These are phyloP conservation scores for Annulohypoxylon bovei DNA, from an alignment of 495 filamentous ascomycete genomes.

Conservation along the genomic window DNA sequence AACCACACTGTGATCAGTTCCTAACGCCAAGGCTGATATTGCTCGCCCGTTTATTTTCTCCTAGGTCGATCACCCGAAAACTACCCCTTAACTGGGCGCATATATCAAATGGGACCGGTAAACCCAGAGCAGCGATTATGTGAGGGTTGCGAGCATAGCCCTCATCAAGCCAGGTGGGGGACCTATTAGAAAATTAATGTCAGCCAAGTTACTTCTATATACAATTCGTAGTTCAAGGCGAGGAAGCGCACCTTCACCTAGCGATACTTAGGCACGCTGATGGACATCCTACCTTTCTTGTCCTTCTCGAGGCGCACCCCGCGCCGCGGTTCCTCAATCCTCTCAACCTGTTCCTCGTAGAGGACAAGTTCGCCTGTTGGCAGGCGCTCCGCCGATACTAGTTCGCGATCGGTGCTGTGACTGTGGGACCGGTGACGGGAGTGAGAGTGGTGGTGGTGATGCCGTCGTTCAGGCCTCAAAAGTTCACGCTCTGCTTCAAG, in stretches of 20 bases:
- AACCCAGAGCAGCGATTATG: constrained; percentile 50
- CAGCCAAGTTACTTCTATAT: constrained; percentile 24
- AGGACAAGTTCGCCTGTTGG: constrained; percentile 63
- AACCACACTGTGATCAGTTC: not conserved
- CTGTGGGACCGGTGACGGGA: constrained; percentile 40
- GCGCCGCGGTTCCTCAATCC: constrained; percentile 60
- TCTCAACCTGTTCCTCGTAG: constrained; percentile 64
- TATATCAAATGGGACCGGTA: not conserved
- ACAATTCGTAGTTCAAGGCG: not conserved
- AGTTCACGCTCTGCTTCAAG: constrained; percentile 59
- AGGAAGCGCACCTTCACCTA: constrained; percentile 55
- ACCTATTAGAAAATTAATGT: constrained; percentile 41
- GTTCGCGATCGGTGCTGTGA: constrained; percentile 52
- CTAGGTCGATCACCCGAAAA: not conserved
- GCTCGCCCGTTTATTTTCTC: not conserved
- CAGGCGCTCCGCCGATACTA: constrained; percentile 59
- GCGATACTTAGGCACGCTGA: constrained; percentile 67
- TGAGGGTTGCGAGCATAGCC: constrained; percentile 81
- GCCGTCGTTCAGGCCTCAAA: constrained; percentile 41
- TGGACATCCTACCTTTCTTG: constrained; percentile 84
- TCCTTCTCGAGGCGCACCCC: constrained; percentile 80
- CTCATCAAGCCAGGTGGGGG: constrained; percentile 71
- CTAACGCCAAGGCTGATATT: not conserved
- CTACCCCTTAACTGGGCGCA: not conserved
- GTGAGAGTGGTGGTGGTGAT: constrained; percentile 40